Evolutionary conservation across 768 basidiomycete genomes (phyloP).

Genomic region (Suillus alpinus): DNA sequence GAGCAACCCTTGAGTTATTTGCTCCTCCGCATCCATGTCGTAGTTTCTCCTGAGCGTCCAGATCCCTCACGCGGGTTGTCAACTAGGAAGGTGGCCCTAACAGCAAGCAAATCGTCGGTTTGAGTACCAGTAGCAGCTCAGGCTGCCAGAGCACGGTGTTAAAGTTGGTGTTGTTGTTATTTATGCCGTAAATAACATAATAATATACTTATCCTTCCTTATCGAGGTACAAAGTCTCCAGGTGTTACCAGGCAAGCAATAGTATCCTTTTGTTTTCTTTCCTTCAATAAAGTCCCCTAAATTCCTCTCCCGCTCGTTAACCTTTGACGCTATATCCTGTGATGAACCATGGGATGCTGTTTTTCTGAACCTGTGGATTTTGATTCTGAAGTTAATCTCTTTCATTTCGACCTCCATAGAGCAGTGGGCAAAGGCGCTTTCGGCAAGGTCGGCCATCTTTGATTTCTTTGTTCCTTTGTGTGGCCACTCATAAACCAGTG

Average conservation of each 20-base stretch:
- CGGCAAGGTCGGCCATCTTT: conserved; percentile 70
- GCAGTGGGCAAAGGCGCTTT: conserved; percentile 97
- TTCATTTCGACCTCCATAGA: conserved; percentile 94
- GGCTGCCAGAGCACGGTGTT: no score
- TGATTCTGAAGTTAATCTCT: conserved; percentile 81
- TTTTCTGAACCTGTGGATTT: conserved; percentile 82
- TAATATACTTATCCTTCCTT: conserved; percentile 1
- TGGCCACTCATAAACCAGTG: conserved; percentile 10
- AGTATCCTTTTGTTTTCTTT: conserved; percentile 32
- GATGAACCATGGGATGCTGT: conserved; percentile 54
- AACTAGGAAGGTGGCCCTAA: neutral
- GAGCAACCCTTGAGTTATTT: conserved; percentile 32
- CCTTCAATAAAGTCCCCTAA: conserved; percentile 23
- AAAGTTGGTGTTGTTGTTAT: neutral
- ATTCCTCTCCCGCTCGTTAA: conserved; percentile 22
- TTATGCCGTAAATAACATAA: conserved; percentile 1
- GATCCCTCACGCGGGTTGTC: neutral
- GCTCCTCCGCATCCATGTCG: conserved; percentile 36
- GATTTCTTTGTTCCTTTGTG: conserved; percentile 2
- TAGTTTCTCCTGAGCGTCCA: neutral
- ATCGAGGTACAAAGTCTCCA: conserved; percentile 22
- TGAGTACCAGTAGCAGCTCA: no score
- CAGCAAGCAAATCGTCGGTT: neutral
- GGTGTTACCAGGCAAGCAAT: conserved; percentile 16
- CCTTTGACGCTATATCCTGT: conserved; percentile 32